Conservation (phyloP, 306 rosid genomes). For the Corylus americana region DNA sequence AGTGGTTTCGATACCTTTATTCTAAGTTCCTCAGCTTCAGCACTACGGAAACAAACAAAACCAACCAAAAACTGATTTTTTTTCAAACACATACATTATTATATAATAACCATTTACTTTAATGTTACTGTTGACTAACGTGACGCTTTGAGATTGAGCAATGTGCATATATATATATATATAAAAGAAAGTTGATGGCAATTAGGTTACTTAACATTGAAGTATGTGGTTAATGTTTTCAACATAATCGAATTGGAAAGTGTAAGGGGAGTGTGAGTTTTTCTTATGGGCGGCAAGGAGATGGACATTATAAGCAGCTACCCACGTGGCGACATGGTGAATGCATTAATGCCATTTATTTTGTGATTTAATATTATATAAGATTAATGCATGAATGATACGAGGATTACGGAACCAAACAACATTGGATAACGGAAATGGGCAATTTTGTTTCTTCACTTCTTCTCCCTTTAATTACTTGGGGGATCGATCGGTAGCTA, state of each 20-base stretch:
- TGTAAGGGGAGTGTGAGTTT: not conserved
- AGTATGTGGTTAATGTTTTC: not conserved
- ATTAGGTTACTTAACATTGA: not conserved
- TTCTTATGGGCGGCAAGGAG: not conserved
- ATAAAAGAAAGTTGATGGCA: not conserved
- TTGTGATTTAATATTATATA: not conserved
- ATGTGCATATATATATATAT: not conserved
- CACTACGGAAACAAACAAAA: slow-evolving; percentile 2
- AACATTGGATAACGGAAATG: no score
- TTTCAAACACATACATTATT: not conserved
- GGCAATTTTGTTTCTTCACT: no score
- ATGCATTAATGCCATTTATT: not conserved
- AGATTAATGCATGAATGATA: no score
- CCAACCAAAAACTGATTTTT: not conserved
- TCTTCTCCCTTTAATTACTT: not conserved
- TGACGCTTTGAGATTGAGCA: not conserved
- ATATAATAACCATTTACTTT: not conserved
- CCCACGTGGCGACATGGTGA: not conserved
- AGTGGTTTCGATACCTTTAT: not conserved
- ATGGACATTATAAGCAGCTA: not conserved
- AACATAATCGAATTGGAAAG: not conserved
- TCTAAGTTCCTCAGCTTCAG: not conserved
- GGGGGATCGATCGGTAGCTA: not conserved
- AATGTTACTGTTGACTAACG: not conserved
- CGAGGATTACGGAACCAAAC: no score